phyloP scores from a whole-genome alignment of 2,329 filamentous ascomycete species.

The Trichoderma gracile region DNA sequence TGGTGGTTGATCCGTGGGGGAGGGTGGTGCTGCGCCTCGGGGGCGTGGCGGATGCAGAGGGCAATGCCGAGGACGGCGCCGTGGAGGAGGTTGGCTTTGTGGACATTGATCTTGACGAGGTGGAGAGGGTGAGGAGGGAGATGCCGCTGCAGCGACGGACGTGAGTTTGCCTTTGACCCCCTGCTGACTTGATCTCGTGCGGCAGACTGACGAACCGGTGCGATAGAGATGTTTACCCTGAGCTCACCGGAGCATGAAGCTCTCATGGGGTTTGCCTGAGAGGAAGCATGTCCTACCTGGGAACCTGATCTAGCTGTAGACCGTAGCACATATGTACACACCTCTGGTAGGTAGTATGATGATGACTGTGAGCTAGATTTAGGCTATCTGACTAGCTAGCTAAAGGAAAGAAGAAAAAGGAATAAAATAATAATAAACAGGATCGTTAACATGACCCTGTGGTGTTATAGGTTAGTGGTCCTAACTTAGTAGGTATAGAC shows the following conservation, averaged over 20 bases:
- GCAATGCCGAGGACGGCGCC: slow-evolving; percentile 43
- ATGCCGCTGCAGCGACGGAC: slow-evolving; percentile 55
- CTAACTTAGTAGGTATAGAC: too few relatives aligned
- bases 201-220: too few relatives aligned
- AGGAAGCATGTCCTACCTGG: not conserved
- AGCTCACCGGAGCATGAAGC: slow-evolving; percentile 7
- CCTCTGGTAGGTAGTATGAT: not conserved
- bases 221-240: slow-evolving; percentile 19
- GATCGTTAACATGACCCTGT: too few relatives aligned
- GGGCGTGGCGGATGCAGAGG: slow-evolving; percentile 51
- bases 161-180: too few relatives aligned
- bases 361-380: too few relatives aligned
- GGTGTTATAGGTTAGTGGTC: too few relatives aligned
- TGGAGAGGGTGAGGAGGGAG: slow-evolving; percentile 51
- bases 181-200: too few relatives aligned
- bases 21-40: slow-evolving; percentile 66
- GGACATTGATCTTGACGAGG: slow-evolving; percentile 52
- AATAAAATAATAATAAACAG: too few relatives aligned
- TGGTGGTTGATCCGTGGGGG: slow-evolving; percentile 88
- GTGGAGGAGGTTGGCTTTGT: slow-evolving; percentile 54
- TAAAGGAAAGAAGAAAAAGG: too few relatives aligned
- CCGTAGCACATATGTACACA: too few relatives aligned
- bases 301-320: too few relatives aligned
- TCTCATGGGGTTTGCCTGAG: not conserved
- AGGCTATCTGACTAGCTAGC: too few relatives aligned